Conservation (phyloP, 371 early-diverging fungal genomes). For the Conidiobolus incongruus region DNA sequence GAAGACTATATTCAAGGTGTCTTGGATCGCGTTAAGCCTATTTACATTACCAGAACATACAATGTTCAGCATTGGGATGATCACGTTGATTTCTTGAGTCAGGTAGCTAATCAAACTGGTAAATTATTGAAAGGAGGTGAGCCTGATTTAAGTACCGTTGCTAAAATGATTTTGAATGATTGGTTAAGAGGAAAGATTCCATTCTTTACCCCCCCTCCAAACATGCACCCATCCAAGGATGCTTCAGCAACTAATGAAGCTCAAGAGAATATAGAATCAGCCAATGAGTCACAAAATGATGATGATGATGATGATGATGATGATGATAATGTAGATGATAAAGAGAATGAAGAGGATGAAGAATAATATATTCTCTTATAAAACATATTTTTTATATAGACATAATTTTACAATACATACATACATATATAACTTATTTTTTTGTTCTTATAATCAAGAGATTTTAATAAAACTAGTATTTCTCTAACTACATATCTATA, state of each 20-base stretch:
- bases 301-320: conserved; percentile 8
- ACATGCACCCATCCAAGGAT: conserved; percentile 9
- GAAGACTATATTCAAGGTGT: conserved; percentile 86
- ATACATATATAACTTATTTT: no score
- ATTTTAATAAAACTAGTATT: no score
- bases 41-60: conserved; percentile 80
- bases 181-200: conserved; percentile 98
- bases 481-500: no score
- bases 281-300: conserved; percentile 10
- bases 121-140: conserved; percentile 94
- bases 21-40: conserved; percentile 62
- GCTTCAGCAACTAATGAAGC: conserved; percentile 5
- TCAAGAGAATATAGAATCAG: conserved; percentile 6
- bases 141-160: conserved; percentile 77
- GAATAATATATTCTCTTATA: no score
- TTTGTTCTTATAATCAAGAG: no score
- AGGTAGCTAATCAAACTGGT: conserved; percentile 75
- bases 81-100: conserved; percentile 71
- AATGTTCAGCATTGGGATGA: conserved; percentile 66
- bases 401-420: no score
- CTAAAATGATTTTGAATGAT: conserved; percentile 97
- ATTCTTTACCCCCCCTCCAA: conserved; percentile 75
- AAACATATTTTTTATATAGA: no score
- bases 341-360: no score
- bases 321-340: conserved; percentile 6